Percentiles rank a stretch among this genome's conserved stretches.
Conservation (phyloP, 2,329 filamentous ascomycete genomes). For the Venturia oleaginea region DNA sequence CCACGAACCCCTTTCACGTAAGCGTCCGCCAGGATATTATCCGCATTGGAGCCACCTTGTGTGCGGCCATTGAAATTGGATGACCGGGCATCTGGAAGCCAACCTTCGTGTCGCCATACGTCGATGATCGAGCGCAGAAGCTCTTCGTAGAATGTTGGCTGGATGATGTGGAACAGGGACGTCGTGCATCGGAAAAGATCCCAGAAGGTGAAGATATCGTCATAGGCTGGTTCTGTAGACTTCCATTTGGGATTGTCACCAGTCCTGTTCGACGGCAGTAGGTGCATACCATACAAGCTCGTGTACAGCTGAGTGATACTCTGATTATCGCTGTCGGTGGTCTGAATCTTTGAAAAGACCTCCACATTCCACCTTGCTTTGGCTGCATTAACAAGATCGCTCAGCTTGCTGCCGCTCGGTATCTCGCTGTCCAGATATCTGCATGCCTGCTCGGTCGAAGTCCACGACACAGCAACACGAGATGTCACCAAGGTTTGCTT, state of each 20-base stretch:
- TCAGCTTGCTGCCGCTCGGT: conserved; percentile 34
- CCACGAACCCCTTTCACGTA: conserved; percentile 60
- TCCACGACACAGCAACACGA: conserved; percentile 58
- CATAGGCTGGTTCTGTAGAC: conserved; percentile 58
- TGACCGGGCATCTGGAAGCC: conserved; percentile 56
- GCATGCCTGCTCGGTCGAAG: conserved; percentile 54
- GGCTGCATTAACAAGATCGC: conserved; percentile 38
- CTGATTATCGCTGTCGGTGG: conserved; percentile 45
- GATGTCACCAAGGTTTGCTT: conserved; percentile 39
- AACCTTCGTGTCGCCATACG: conserved; percentile 56
- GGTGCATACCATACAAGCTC: conserved; percentile 59
- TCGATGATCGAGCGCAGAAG: conserved; percentile 60
- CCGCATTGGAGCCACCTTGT: conserved; percentile 61
- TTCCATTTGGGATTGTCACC: conserved; percentile 61
- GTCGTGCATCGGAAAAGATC: conserved; percentile 55
- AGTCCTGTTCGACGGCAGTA: conserved; percentile 61
- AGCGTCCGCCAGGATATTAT: conserved; percentile 64
- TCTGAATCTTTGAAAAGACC: conserved; percentile 55
- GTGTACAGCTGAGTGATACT: conserved; percentile 56
- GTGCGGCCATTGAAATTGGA: conserved; percentile 61
- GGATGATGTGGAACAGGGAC: conserved; percentile 54
- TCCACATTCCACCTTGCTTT: conserved; percentile 50
- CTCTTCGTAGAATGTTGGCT: conserved; percentile 54
- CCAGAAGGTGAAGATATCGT: conserved; percentile 65
- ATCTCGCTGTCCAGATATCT: conserved; percentile 49